A percentile compares a stretch with the other conserved stretches of the same genome.
Conservation (phyloP, 106 monocot species). For the Dioscorea zingiberensis region DNA sequence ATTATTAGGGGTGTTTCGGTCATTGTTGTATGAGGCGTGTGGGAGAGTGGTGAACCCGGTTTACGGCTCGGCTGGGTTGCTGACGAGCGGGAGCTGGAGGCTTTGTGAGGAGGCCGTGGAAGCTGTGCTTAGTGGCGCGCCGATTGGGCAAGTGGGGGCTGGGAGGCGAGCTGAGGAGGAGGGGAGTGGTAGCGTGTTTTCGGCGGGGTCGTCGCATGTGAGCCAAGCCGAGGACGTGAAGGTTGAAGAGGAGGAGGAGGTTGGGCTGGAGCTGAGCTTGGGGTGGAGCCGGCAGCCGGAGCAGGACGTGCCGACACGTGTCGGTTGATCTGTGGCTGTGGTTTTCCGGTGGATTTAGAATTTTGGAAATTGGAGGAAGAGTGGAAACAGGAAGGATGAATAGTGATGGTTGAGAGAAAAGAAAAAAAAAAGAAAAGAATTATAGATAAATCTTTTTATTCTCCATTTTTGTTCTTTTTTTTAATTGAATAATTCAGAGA, state of each 20-base stretch:
- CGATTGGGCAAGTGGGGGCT: background rate
- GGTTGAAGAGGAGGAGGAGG: background rate
- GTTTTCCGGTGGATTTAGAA: too few species aligned
- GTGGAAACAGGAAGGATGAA: too few species aligned
- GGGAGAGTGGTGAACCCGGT: constrained; percentile 11
- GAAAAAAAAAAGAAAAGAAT: too few species aligned
- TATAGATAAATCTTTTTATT: too few species aligned
- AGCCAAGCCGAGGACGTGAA: background rate
- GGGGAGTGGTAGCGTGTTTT: background rate
- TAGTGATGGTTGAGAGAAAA: too few species aligned
- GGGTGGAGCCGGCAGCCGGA: background rate
- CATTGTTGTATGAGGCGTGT: constrained; percentile 10
- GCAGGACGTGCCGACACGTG: background rate
- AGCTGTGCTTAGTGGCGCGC: constrained; percentile 2
- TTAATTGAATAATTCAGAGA: too few species aligned
- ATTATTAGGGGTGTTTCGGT: constrained; percentile 11
- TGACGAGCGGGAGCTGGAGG: constrained; percentile 2
- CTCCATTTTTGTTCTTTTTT: too few species aligned
- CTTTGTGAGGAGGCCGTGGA: constrained; percentile 8
- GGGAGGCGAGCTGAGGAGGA: background rate
- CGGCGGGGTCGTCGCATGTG: background rate
- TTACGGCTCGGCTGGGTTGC: constrained; percentile 6
- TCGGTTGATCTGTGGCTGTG: background rate
- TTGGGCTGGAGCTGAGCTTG: constrained; percentile 1
- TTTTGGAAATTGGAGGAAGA: too few species aligned